A percentile compares a stretch with the other conserved stretches of the same genome.
phyloP scores from a whole-genome alignment of 1,139 yeast species.

The Suhomyces chickasaworum region DNA sequence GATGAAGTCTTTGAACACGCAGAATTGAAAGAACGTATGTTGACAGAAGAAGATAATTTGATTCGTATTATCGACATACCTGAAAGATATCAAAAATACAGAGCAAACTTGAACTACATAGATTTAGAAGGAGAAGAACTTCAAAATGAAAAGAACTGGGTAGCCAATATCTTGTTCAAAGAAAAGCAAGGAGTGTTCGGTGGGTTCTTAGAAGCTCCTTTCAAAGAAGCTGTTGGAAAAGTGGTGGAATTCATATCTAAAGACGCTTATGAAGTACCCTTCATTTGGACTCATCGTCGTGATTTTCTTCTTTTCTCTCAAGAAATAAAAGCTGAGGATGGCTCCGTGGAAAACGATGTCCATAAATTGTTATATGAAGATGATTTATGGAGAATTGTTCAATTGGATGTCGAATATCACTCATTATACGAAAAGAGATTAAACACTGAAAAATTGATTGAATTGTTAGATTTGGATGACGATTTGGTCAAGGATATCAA shows the following conservation, averaged over 20 bases:
- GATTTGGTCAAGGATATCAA: conserved; percentile 56
- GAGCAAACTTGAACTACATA: conserved; percentile 64
- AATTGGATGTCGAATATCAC: conserved; percentile 85
- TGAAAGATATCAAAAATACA: conserved; percentile 82
- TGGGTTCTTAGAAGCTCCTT: conserved; percentile 56
- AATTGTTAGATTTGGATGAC: conserved; percentile 59
- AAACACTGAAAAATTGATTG: conserved; percentile 60
- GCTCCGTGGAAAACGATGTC: conserved; percentile 42
- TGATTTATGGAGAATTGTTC: conserved; percentile 90
- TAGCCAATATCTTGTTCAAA: conserved; percentile 55
- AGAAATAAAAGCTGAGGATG: conserved; percentile 52
- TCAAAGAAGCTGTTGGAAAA: conserved; percentile 69
- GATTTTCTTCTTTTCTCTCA: conserved; percentile 74
- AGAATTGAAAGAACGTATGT: conserved; percentile 84
- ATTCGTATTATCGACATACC: conserved; percentile 89
- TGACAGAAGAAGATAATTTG: conserved; percentile 89
- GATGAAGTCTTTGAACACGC: conserved; percentile 94
- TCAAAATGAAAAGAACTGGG: conserved; percentile 76
- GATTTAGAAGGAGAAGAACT: conserved; percentile 71
- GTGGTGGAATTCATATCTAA: conserved; percentile 78
- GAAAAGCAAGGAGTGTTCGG: conserved; percentile 48
- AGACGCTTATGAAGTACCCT: conserved; percentile 90
- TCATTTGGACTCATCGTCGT: conserved; percentile 93
- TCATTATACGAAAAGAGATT: conserved; percentile 77
- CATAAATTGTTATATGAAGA: conserved; percentile 69